Base-by-base conservation (phyloP, 345 rosid species). In the Eucalyptus brandiana region DNA sequence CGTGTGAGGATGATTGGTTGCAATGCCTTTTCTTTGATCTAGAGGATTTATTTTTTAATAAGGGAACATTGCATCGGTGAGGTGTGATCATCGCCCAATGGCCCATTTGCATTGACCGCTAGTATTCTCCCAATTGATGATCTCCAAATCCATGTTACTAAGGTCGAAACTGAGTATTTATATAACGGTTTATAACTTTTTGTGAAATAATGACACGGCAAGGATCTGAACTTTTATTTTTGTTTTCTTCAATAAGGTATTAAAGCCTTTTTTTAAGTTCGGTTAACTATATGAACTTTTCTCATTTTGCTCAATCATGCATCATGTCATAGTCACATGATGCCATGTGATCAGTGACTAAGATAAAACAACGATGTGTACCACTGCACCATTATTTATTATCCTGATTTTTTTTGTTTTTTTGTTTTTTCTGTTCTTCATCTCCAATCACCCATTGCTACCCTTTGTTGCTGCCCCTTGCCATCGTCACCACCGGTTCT, bases 141-240 rank as follows among this genome's bases (percentile, higher is more conserved):
- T 67, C 80, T 32, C 40, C 80, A 8, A 67, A n/a, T 67, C 21
- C 21, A 32, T 14, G 18, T 67, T 32, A 8, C 19, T 15, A 16
- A 32, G 5, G 9, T 4, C 18, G 9, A 30, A 62, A 56, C 0
- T 21, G 3, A 56, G 12, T 23, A 24, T 56, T 24, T 24, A 56
- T 9, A 6, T 56, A 56, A 23, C 0, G 4, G 4, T 28, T 0
- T 13, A 2, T 12, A 60, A 13, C 16, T 28, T 13, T 60, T 28
- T 6, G 32, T 28, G 12, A 1, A 32, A 32, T 16, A n/a, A 67
- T 67, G 40, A 32, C 12, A 67, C 0, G 3, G 4, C 17, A 0
- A 65, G 18, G 4, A 1, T 67, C 2, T 15, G 6, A n/a, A 67
- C 9, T 15, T 15, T 15, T n/a, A 15, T 4, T 49, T 49, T 48